Conservation (phyloP, 768 basidiomycete species). For the Termitomyces titanicus region DNA sequence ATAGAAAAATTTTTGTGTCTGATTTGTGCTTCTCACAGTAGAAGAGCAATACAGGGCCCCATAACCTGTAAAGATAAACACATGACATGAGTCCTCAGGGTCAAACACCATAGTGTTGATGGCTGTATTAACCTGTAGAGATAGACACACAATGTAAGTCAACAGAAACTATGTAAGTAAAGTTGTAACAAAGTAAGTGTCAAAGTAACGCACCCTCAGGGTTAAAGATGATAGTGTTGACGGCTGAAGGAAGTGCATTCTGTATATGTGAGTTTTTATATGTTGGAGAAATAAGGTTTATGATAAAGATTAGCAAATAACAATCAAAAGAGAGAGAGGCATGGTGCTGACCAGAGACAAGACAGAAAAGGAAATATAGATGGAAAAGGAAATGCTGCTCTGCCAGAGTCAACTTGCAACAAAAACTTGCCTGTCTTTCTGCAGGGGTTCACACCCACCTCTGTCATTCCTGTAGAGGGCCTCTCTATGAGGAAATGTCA, state of each 20-base stretch:
- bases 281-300: background rate
- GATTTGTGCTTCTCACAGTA: background rate
- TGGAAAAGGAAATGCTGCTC: background rate
- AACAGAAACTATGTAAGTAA: background rate
- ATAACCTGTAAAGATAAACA: background rate
- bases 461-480: too few species aligned
- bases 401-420: too few species aligned
- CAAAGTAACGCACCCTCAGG: background rate
- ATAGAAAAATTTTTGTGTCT: background rate
- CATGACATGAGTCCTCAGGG: background rate
- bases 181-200: background rate
- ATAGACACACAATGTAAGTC: background rate
- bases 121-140: background rate
- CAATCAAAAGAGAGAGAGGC: background rate
- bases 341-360: too few species aligned
- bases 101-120: background rate
- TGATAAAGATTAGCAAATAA: background rate
- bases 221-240: background rate
- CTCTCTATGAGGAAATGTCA: too few species aligned
- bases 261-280: background rate
- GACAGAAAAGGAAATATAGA: background rate
- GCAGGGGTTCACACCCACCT: too few species aligned
- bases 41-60: background rate
- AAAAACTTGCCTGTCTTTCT: too few species aligned
- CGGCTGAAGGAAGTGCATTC: background rate